Evolutionary conservation across 2,329 filamentous ascomycete genomes (phyloP).

Genomic region (Hyphodiscus sp.): DNA sequence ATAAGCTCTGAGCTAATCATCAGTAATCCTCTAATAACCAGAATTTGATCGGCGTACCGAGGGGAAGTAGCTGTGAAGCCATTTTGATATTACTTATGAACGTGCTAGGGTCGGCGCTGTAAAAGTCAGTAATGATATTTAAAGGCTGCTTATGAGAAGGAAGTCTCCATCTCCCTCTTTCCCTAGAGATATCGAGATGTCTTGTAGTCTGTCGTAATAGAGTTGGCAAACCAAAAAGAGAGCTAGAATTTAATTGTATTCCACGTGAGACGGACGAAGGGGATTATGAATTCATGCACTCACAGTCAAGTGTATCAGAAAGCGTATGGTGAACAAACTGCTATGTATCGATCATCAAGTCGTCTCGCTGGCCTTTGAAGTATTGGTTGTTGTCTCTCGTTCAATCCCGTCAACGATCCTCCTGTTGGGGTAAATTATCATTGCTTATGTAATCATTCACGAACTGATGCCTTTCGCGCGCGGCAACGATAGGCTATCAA

Average conservation of each 20-base stretch:
- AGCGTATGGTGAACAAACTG: background rate
- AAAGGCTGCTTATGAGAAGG: constrained; percentile 1
- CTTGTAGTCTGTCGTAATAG: too few species aligned
- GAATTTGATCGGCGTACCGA: constrained; percentile 15
- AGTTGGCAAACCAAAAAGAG: too few species aligned
- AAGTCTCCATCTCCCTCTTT: background rate
- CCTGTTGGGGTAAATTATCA: too few species aligned
- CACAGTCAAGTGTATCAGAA: constrained; percentile 1
- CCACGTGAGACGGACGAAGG: background rate
- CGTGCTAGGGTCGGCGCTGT: background rate
- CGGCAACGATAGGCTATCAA: constrained; percentile 6
- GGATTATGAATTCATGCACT: background rate
- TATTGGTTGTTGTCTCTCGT: background rate
- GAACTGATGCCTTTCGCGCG: background rate
- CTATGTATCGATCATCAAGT: constrained; percentile 1
- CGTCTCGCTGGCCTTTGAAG: background rate
- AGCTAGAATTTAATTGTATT: background rate
- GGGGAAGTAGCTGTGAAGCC: constrained; percentile 29
- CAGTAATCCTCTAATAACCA: background rate
- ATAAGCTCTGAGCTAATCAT: constrained; percentile 68
- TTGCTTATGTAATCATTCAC: background rate
- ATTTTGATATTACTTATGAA: constrained; percentile 14
- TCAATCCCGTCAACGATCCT: background rate
- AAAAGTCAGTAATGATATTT: background rate
- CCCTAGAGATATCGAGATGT: background rate